These are phyloP conservation scores for Fusarium dimerum DNA, from an alignment of 2,329 filamentous ascomycete genomes.

Conservation along the genomic window DNA sequence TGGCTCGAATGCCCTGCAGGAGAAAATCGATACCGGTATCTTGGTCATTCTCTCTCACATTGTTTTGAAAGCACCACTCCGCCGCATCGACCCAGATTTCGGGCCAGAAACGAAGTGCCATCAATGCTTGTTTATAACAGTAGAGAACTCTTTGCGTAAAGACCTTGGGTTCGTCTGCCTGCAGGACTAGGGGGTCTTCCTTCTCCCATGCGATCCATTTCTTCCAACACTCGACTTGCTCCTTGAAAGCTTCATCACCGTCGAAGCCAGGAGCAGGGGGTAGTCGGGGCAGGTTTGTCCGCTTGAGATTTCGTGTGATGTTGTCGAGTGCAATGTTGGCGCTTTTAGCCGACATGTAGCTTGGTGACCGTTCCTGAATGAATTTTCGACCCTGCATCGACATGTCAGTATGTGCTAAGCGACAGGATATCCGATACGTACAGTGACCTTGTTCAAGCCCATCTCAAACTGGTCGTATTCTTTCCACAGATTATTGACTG, in stretches of 20 bases:
- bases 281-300: constrained; percentile 76
- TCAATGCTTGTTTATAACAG: constrained; percentile 89
- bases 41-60: constrained; percentile 61
- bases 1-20: constrained; percentile 79
- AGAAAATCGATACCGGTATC: constrained; percentile 73
- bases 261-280: constrained; percentile 85
- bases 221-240: constrained; percentile 88
- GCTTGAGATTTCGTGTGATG: constrained; percentile 73
- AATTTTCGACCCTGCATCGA: constrained; percentile 80
- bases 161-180: constrained; percentile 73
- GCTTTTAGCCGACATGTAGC: constrained; percentile 94
- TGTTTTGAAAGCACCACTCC: constrained; percentile 86
- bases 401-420: constrained; percentile 21
- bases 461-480: constrained; percentile 98
- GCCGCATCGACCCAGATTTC: constrained; percentile 95
- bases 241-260: constrained; percentile 78
- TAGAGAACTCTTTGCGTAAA: constrained; percentile 83
- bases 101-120: constrained; percentile 92
- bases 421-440: constrained; percentile 42
- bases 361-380: constrained; percentile 86
- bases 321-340: constrained; percentile 91
- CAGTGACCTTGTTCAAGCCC: constrained; percentile 87
- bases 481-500: constrained; percentile 86
- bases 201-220: constrained; percentile 96
- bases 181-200: constrained; percentile 83